Conservation (phyloP, 202 grass and related monocot species). For the Elaeis oleifera region DNA sequence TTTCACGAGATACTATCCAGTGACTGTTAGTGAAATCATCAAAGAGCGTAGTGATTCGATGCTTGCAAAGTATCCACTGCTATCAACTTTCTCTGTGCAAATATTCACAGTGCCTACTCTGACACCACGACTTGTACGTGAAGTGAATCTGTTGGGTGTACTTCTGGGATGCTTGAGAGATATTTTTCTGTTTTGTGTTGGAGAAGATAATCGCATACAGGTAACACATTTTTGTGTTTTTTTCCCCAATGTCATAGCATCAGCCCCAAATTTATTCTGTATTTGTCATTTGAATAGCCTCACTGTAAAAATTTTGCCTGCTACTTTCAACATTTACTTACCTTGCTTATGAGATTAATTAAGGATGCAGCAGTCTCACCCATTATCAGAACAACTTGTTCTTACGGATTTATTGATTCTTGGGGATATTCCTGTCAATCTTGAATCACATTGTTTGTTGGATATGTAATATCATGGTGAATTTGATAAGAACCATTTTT, state of each 20-base stretch:
- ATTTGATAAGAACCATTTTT: background rate
- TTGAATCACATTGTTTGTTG: no score
- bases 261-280: background rate
- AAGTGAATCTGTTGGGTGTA: slow-evolving; percentile 68
- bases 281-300: background rate
- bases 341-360: no score
- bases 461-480: no score
- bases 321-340: no score
- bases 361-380: no score
- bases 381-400: no score
- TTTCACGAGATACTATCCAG: slow-evolving; percentile 69
- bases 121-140: slow-evolving; percentile 61
- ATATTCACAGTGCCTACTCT: slow-evolving; percentile 88
- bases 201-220: slow-evolving; percentile 70
- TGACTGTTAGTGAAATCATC: slow-evolving; percentile 53
- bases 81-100: slow-evolving; percentile 79
- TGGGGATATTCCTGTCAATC: no score
- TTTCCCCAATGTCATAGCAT: background rate
- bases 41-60: slow-evolving; percentile 33
- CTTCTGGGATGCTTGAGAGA: slow-evolving; percentile 67
- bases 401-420: no score
- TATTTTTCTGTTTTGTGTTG: slow-evolving; percentile 63
- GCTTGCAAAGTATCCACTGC: slow-evolving; percentile 50
- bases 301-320: background rate
- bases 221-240: slow-evolving; percentile 28